Percentiles rank a stretch among this genome's conserved stretches.
Conservation (phyloP, 2,329 filamentous ascomycete species). For the Phialophora tarda region DNA sequence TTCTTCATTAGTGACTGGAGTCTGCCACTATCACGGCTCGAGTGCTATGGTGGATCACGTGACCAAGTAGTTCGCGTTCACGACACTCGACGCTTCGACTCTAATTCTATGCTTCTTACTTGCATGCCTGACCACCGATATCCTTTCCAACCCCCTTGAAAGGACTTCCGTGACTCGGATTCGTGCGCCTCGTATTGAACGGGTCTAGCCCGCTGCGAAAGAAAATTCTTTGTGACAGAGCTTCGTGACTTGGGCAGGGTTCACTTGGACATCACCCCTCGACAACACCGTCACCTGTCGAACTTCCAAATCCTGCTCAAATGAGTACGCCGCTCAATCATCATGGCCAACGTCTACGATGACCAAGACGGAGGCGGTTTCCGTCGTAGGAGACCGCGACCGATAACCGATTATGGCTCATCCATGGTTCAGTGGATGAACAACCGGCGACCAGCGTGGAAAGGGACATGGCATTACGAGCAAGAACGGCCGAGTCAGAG, state of each 20-base stretch:
- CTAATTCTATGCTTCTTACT: not conserved
- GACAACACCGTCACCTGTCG: not conserved
- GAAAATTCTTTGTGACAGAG: not conserved
- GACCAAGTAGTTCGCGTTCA: not conserved
- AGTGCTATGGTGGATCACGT: not conserved
- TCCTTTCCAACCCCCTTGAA: not conserved
- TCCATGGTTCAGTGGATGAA: conserved; percentile 92
- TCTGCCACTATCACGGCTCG: not conserved
- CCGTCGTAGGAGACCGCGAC: conserved; percentile 52
- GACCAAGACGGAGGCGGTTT: conserved; percentile 36
- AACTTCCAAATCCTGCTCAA: not conserved
- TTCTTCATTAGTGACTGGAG: not conserved
- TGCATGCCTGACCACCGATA: not conserved
- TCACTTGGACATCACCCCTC: not conserved
- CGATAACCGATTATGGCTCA: conserved; percentile 90
- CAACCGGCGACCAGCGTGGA: conserved; percentile 76
- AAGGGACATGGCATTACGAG: conserved; percentile 73
- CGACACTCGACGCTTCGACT: not conserved
- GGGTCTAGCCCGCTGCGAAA: not conserved
- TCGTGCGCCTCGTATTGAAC: not conserved
- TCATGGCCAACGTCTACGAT: conserved; percentile 35
- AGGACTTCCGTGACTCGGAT: not conserved
- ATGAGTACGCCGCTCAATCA: conserved; percentile 18
- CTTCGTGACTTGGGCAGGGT: not conserved
- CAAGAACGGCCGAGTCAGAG: conserved; percentile 83